Evolutionary conservation across 495 filamentous ascomycete species (phyloP), one percentile per base, ranked within the genome.

Genomic region (Penicilliopsis zonata): DNA sequence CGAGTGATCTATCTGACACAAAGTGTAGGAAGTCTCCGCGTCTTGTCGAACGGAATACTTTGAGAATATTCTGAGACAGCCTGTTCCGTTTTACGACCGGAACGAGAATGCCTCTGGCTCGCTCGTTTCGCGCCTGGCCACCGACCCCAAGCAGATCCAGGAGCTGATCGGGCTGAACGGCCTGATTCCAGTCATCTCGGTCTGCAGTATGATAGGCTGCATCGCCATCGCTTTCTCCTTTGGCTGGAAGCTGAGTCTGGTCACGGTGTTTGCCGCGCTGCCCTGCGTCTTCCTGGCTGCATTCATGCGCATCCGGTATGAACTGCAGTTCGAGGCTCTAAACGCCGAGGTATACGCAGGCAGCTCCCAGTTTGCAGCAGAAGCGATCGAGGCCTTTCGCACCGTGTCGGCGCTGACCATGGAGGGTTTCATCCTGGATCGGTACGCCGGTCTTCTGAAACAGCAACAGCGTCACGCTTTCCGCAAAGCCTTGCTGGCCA

Each of bases 221-320:
- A 59, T 76, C 32, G 52, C 65, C 9, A 48, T 78, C 16, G 60
- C 73, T 0, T 70, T 77, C 36, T 49, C 69, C 10, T 57, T 74
- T 31, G 76, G 73, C 4, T 79, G 76, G 74, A 78, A 77, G 38
- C 61, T 80, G 2, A 64, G 61, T 1, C 51, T 75, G 0, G 65
- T 78, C 9, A 60, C 76, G 6, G 54, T 71, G 20, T 61, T 78
- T 13, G 64, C 63, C 4, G 57, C 59, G 2, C 47, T 78, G 16
- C 74, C 75, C 9, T 50, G 69, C 12, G 49, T 77, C 27, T 52
- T 78, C 14, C 45, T 64, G 3, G 57, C 71, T 5, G 70, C 69
- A 0, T 69, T 72, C 36, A 56, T 76, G 54, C 59, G 71, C 13
- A 59, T 76, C 21, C 47, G 61, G 14, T 56, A 69, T 3, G 53